Evolutionary conservation across 2,329 filamentous ascomycete species (phyloP).

Genomic region (Scopulariopsis brevicaulis): DNA sequence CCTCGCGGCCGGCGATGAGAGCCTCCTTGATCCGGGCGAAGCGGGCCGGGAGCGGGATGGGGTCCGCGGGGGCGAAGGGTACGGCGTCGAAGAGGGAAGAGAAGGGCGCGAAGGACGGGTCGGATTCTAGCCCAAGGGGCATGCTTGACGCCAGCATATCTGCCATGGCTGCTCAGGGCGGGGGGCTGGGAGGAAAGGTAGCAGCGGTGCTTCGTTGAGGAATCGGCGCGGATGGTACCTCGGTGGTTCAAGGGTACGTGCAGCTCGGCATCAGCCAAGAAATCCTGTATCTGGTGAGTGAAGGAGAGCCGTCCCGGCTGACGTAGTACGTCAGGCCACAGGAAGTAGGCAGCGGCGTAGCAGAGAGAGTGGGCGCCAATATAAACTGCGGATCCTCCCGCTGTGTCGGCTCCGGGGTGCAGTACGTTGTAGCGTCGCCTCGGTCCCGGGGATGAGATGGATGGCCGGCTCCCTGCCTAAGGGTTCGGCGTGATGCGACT

Average conservation of each 20-base stretch:
- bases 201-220: background rate
- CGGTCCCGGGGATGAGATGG: background rate
- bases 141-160: background rate
- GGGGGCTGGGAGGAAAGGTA: background rate
- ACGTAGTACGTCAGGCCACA: background rate
- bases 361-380: background rate
- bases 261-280: background rate
- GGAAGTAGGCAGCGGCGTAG: no score
- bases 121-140: background rate
- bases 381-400: no score
- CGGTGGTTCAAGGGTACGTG: no score
- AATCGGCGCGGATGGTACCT: no score
- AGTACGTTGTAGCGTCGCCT: background rate
- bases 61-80: background rate
- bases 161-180: background rate
- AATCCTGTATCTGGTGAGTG: background rate
- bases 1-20: slow-evolving; percentile 24
- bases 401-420: background rate
- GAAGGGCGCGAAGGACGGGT: background rate
- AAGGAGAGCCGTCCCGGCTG: background rate
- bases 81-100: background rate
- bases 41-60: slow-evolving; percentile 1
- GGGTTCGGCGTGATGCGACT: no score
- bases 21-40: slow-evolving; percentile 20
- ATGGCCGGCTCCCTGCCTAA: background rate